Conservation (phyloP, 306 rosid genomes). For the Adenanthera pavonina region DNA sequence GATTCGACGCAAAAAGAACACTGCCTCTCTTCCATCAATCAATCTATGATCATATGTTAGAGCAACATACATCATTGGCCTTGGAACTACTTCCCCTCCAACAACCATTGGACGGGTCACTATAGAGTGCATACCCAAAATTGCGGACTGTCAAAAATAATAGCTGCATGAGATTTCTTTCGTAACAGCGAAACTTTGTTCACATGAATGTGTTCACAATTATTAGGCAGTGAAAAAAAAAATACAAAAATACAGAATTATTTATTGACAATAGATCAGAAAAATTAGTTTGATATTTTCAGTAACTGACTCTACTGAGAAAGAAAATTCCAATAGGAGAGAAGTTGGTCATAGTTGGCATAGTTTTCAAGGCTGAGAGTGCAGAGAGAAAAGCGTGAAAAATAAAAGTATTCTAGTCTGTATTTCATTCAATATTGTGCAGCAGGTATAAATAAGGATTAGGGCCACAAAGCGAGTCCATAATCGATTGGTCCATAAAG, state of each 20-base stretch:
- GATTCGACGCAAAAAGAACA: conserved; percentile 57
- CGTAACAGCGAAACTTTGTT: conserved; percentile 31
- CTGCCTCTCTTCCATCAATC: conserved; percentile 72
- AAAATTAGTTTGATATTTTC: not conserved
- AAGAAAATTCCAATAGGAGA: not conserved
- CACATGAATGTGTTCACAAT: conserved; percentile 5
- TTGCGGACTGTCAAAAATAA: conserved; percentile 51
- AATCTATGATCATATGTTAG: conserved; percentile 62
- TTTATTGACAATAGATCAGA: conserved; percentile 19
- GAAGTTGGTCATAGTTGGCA: not conserved
- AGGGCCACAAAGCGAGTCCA: too few species aligned
- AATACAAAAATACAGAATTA: not conserved
- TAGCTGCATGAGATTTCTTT: not conserved
- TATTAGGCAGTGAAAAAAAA: not conserved
- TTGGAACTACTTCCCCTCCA: conserved; percentile 48
- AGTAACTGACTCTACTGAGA: not conserved
- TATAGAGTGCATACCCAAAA: conserved; percentile 69
- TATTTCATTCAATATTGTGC: too few species aligned
- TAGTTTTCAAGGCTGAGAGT: not conserved
- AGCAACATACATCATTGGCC: conserved; percentile 65
- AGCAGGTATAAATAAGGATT: too few species aligned
- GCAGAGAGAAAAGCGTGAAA: too few species aligned
- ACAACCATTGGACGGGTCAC: conserved; percentile 58
- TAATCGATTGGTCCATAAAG: too few species aligned
- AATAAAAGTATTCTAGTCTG: too few species aligned